Base-by-base conservation (phyloP, 768 basidiomycete genomes). In the Udeniomyces megalosporus region DNA sequence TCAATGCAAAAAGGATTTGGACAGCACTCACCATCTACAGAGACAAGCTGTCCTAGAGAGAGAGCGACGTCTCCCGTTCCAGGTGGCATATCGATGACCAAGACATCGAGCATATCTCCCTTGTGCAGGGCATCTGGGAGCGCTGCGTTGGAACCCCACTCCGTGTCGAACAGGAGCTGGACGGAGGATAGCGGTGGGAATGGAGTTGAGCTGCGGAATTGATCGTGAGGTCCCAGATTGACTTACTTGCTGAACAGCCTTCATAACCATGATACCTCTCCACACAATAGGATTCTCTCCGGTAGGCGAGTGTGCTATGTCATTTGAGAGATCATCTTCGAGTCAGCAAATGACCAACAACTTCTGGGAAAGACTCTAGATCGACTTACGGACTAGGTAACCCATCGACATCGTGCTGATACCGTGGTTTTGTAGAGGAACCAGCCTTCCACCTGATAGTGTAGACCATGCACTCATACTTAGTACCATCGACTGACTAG, bases 261-360 rank as follows among this genome's bases (percentile, higher is more conserved):
- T 96, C 75, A 93, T 91, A 1, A 96, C 93, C 93, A 96, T 97
- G 24, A 95, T 79, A 2, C 93, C 93, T 28, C 93, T 80, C 93
- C 93, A 99, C 32, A 93, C 88, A 34, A 96, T 79, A 0, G 91
- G 84, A 0, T 83, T 82, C 70, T 92, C 88, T 53, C 74, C 71
- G 38, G 78, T 78, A 2, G 80, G 75, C 47, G 76, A 75, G 31
- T 76, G 75, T 7, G 79, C 77, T 34, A 76, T 38, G n/a, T n/a
- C n/a, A n/a, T n/a, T n/a, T n/a, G n/a, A 44, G 26, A 52, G 24
- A 5, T 28, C 15, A 52, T 6, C 22, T 3, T 3, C 28, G 4
- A 5, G 28, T 12, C 22, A 52, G 50, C n/a, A 17, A 26, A 26
- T 26, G 14, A 52, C n/a, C 26, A 52, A 2, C 8, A 28, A 28